Percentiles rank a stretch among this genome's conserved stretches.
Conservation (phyloP, 2,329 filamentous ascomycete genomes). For the Calonectria hawksworthii region DNA sequence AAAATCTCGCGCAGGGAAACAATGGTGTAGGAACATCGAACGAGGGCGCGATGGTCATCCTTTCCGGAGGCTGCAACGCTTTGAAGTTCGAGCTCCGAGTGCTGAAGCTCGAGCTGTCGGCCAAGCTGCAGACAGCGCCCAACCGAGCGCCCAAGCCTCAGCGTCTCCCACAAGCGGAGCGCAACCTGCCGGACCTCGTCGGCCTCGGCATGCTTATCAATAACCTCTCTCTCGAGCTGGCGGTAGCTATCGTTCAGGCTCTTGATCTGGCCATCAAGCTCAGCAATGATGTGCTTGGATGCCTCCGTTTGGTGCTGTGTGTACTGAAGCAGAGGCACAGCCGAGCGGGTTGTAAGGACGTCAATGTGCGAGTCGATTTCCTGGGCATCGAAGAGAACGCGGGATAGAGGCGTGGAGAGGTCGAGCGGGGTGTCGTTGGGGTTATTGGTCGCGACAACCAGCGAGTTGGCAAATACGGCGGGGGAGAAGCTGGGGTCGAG, state of each 20-base stretch:
- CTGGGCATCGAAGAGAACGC: constrained; percentile 95
- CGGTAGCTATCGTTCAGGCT: constrained; percentile 88
- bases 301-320: constrained; percentile 82
- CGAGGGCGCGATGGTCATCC: constrained; percentile 83
- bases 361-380: constrained; percentile 98
- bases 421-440: constrained; percentile 90
- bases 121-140: constrained; percentile 85
- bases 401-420: constrained; percentile 91
- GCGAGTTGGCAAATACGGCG: constrained; percentile 85
- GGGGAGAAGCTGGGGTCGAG: constrained; percentile 87
- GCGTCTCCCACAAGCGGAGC: constrained; percentile 83
- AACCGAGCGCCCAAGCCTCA: constrained; percentile 82
- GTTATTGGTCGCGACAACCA: constrained; percentile 93
- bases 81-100: constrained; percentile 69
- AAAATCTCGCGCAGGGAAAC: constrained; percentile 82
- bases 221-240: constrained; percentile 87
- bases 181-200: constrained; percentile 85
- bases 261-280: constrained; percentile 84
- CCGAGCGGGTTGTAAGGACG: constrained; percentile 85
- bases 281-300: constrained; percentile 78
- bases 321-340: constrained; percentile 83
- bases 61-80: constrained; percentile 59
- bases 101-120: constrained; percentile 88
- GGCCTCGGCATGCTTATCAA: constrained; percentile 86
- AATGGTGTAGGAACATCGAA: constrained; percentile 86